Evolutionary conservation across 73 alveolate genomes (phyloP).

Genomic region (Urostyla sp.): DNA sequence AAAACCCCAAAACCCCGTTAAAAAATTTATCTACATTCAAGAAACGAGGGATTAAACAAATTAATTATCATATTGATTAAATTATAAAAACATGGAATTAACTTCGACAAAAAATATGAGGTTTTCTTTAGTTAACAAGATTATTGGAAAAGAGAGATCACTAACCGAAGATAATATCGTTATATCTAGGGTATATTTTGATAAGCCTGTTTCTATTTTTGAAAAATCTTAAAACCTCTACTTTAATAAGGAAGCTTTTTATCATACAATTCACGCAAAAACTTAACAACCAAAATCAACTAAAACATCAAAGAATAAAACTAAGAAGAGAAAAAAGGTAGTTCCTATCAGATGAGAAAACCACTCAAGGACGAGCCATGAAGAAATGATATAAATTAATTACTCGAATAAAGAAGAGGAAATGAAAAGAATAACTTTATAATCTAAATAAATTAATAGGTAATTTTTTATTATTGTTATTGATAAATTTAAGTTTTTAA

Average conservation of each 20-base stretch:
- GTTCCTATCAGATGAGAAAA: background rate
- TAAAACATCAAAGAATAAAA: background rate
- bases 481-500: background rate
- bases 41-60: too few species aligned
- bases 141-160: too few species aligned
- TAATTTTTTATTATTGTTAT: background rate
- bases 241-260: background rate
- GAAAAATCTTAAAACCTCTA: too few species aligned
- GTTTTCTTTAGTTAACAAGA: too few species aligned
- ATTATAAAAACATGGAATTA: too few species aligned
- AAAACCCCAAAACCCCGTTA: too few species aligned
- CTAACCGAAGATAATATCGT: too few species aligned
- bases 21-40: too few species aligned
- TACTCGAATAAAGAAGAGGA: background rate
- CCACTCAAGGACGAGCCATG: constrained; percentile 25
- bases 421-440: too few species aligned
- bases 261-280: background rate
- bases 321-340: background rate
- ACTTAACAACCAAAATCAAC: background rate
- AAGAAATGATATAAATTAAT: constrained; percentile 6
- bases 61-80: too few species aligned
- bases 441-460: background rate
- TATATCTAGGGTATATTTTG: too few species aligned
- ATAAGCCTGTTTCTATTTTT: constrained; percentile 26
- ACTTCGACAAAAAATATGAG: too few species aligned